phyloP scores from a whole-genome alignment of 2,329 filamentous ascomycete species.

The Capronia epimyces region DNA sequence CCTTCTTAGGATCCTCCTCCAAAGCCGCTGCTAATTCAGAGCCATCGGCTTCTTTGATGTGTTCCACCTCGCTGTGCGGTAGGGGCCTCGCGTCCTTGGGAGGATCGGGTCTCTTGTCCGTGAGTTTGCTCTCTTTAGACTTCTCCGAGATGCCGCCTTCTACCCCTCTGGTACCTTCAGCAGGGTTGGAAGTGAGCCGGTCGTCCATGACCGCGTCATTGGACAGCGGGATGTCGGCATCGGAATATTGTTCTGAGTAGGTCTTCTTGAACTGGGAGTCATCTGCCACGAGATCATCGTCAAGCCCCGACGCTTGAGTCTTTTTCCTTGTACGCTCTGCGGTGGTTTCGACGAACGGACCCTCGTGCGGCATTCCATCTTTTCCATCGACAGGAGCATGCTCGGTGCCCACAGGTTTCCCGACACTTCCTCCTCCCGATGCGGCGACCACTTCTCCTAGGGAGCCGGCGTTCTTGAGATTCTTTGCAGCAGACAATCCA shows the following conservation, averaged over 20 bases:
- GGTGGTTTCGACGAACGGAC: slow-evolving; percentile 58
- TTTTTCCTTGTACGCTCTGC: slow-evolving; percentile 46
- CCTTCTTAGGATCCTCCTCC: slow-evolving; percentile 44
- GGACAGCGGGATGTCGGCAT: slow-evolving; percentile 46
- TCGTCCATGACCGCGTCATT: slow-evolving; percentile 91
- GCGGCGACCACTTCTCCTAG: slow-evolving; percentile 14
- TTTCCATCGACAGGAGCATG: slow-evolving; percentile 86
- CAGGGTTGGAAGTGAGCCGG: slow-evolving; percentile 66
- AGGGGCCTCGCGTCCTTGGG: slow-evolving; percentile 81
- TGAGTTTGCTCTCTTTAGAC: slow-evolving; percentile 65
- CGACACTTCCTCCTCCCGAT: slow-evolving; percentile 2
- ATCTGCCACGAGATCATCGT: slow-evolving; percentile 31
- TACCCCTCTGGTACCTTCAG: slow-evolving; percentile 80
- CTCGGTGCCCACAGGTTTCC: slow-evolving; percentile 54
- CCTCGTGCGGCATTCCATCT: slow-evolving; percentile 88
- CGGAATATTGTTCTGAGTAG: slow-evolving; percentile 33
- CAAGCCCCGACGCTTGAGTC: slow-evolving; percentile 21
- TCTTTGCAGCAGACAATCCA: slow-evolving; percentile 6
- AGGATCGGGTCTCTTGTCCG: slow-evolving; percentile 70
- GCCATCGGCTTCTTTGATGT: slow-evolving; percentile 46
- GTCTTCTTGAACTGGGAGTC: slow-evolving; percentile 33
- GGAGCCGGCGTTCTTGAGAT: slow-evolving; percentile 6
- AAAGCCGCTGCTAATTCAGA: slow-evolving; percentile 33
- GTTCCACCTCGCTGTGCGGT: slow-evolving; percentile 73
- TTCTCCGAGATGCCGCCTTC: slow-evolving; percentile 87